Evolutionary conservation across 441 rosid species (phyloP), one percentile per base, ranked within the genome.

Genomic region (Adansonia grandidieri): DNA sequence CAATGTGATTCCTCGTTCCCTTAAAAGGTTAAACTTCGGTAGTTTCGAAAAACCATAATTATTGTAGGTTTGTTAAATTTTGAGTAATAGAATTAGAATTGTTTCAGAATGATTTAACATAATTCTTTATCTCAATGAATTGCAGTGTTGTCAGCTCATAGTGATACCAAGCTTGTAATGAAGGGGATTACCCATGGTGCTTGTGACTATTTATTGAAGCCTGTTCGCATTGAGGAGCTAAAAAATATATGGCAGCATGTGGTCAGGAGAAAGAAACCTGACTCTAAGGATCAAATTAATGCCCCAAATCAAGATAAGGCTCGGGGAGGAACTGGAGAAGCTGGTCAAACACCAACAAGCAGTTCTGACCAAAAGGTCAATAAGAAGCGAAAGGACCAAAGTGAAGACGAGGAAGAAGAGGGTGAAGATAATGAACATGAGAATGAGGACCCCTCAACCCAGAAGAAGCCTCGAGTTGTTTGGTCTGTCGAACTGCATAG

Each of bases 211-310:
- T 80, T 96, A 75, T 79, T 92, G 51, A 96, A 96, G 80, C 99
- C 98, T 50, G 93, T 91, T 75, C 79, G 95, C 45, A 84, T 92
- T 5, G 92, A 94, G 91, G 98, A 92, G 91, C 89, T 96, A 75
- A 82, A 82, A 79, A 94, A 94, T 82, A 94, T 96, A 80, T 96
- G 99, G 99, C 99, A 92, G 48, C 99, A 96, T 81, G 99, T 96
- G 22, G 83, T 96, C 19, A 88, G 97, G 87, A 96, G 79, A 79
- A 90, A 88, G 84, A 88, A 85, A 53, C 53, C 83, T 2, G 84
- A 85, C 9, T 83, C 87, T 9, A 87, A 81, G 82, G 84, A 76
- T 28, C 80, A 75, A n/a, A 86, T 67, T 80, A 85, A 80, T 77
- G 77, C 79, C 0, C 67, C 84, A 48, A 81, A 81, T 79, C 89